Evolutionary conservation across 805 yeast genomes (phyloP).

Genomic region (Spencermartinsiella europaea): DNA sequence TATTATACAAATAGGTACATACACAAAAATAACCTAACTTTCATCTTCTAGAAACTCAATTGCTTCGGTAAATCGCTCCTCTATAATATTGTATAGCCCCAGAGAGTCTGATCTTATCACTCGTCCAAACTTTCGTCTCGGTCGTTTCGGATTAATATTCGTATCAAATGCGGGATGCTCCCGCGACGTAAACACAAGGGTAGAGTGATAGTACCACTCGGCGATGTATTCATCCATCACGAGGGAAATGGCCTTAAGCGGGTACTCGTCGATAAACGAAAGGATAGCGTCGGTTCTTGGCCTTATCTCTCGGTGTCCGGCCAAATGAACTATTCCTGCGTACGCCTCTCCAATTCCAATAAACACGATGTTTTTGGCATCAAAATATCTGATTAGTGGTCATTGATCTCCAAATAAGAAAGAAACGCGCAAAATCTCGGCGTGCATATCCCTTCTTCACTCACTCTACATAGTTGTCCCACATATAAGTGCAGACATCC

Average conservation of each 20-base stretch:
- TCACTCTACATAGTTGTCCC: slow-evolving; percentile 80
- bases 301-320: slow-evolving; percentile 69
- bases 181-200: slow-evolving; percentile 71
- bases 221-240: slow-evolving; percentile 82
- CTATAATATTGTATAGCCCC: slow-evolving; percentile 69
- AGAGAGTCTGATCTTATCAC: slow-evolving; percentile 69
- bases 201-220: slow-evolving; percentile 87
- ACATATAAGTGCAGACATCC: slow-evolving; percentile 69
- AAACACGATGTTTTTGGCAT: slow-evolving; percentile 64
- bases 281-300: slow-evolving; percentile 67
- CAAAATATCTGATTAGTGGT: slow-evolving; percentile 35
- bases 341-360: slow-evolving; percentile 89
- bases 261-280: slow-evolving; percentile 60
- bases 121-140: slow-evolving; percentile 87
- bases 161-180: slow-evolving; percentile 80
- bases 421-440: too few species aligned
- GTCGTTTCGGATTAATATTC: slow-evolving; percentile 49
- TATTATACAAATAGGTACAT: too few species aligned
- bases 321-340: slow-evolving; percentile 77
- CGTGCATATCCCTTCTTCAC: slow-evolving; percentile 30
- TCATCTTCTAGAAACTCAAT: slow-evolving; percentile 58
- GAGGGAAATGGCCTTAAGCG: slow-evolving; percentile 76
- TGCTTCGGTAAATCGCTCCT: slow-evolving; percentile 80
- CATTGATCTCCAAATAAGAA: not conserved
- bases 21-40: too few species aligned